Evolutionary conservation across 148 eudicot genomes (phyloP), one percentile per base, ranked within the genome.

Genomic region (Heliosperma pusillum): DNA sequence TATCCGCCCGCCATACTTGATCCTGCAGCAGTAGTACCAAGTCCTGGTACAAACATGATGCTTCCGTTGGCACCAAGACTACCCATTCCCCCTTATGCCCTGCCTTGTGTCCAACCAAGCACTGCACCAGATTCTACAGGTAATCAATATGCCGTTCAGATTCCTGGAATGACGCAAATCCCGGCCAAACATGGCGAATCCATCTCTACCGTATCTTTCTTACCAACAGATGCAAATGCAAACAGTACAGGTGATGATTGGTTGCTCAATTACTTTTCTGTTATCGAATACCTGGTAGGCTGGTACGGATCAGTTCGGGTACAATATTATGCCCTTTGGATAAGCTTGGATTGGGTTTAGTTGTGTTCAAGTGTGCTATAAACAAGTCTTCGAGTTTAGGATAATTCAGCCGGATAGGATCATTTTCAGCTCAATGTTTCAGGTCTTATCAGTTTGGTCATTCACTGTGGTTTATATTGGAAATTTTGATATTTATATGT

Each of bases 61-160:
- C 71, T 89, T 72, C 89, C 85, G 40, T 66, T 87, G 82, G 82
- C 70, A 42, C 88, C 88, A 8, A 75, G 83, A 77, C 79, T 84
- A 69, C 87, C 88, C 1, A 33, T 86, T 52, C 89, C 87, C 42
- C 59, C 85, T 11, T 87, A 74, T 71, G 84, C 77, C 42, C 79
- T 83, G 87, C 82, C 78, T 22, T 76, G 80, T 29, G 73, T 81
- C 52, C 86, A 83, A 80, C 73, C 77, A 42, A 63, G 78, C 67
- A 78, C 55, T 70, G 87, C 78, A 30, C 33, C 79, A 13, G 87
- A 81, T 47, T 58, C 80, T 19, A 52, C 63, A 70, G 60, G 70
- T 15, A 71, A 71, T 72, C 40, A 85, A 3, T 52, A 25, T 72
- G 70, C 53, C 73, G 11, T 73, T 10, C 91, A 75, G 57, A 67